Base-by-base conservation (phyloP, 441 rosid genomes). In the Biscutella laevigata region DNA sequence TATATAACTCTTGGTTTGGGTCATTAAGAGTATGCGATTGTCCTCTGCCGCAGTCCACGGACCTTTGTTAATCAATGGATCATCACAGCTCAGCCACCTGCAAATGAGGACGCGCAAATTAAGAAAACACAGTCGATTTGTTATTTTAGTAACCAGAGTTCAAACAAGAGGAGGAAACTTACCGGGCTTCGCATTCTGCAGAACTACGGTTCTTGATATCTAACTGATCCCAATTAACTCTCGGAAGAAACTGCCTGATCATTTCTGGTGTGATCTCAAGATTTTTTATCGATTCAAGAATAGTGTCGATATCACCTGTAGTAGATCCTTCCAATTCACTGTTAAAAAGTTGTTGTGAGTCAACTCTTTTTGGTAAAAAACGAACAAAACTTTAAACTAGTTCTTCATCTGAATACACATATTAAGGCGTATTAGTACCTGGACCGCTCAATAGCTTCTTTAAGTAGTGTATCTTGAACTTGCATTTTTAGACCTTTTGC, bases 141-240 rank as follows among this genome's bases (percentile, higher is more conserved):
- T n/a, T n/a, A n/a, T 59, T 48, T 42, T 22, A 28, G 21, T 33
- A 57, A 3, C 3, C 8, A 34, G 10, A 57, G 20, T 49, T 49
- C 29, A 32, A 30, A 27, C 6, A n/a, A n/a, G n/a, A 42, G 37
- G 26, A 47, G 53, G 37, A 40, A 42, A 35, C 68, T 73, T 80
- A 92, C 96, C 75, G 83, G 61, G 94, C 80, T 75, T 81, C 83
- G 62, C 99, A 92, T 75, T 88, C 95, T 53, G 90, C 78, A 69
- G 90, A 89, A 66, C 82, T 71, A 40, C 76, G 94, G 72, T 76
- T 79, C 27, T 46, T 53, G 19, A 76, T 63, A 52, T 76, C 90
- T 71, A 92, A 56, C 25, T 76, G 82, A 62, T 82, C 78, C 99
- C 99, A 92, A 14, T 81, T 71, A 63, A 86, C 83, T 57, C 81